Conservation (phyloP, 305 asterid species). For the Plantago lanceolata region DNA sequence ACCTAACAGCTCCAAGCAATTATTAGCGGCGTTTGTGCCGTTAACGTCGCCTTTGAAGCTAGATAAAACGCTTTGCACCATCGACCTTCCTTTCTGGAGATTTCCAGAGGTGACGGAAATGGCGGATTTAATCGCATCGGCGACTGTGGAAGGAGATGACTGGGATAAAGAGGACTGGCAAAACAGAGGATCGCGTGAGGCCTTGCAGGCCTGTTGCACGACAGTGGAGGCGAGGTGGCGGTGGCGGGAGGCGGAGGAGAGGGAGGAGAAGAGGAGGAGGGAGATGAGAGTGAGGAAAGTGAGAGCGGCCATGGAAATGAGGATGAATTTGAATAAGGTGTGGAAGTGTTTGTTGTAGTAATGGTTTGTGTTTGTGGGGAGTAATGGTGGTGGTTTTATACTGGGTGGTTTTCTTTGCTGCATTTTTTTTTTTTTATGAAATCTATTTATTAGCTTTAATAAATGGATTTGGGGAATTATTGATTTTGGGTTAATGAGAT, state of each 20-base stretch:
- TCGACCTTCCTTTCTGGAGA: slow-evolving; percentile 25
- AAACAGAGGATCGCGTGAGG: slow-evolving; percentile 44
- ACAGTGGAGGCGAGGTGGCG: slow-evolving; percentile 10
- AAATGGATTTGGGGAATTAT: neutral
- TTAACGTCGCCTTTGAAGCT: slow-evolving; percentile 32
- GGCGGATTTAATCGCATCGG: slow-evolving; percentile 44
- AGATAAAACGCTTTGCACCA: slow-evolving; percentile 36
- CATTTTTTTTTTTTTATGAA: neutral
- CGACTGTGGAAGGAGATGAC: slow-evolving; percentile 29
- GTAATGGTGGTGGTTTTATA: slow-evolving; percentile 29
- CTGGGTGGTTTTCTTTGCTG: slow-evolving; percentile 32
- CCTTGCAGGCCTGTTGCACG: slow-evolving; percentile 46
- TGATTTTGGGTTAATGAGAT: neutral
- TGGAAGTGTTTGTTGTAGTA: neutral
- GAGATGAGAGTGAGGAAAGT: slow-evolving; percentile 22
- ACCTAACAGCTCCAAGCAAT: slow-evolving; percentile 40
- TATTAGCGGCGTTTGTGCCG: slow-evolving; percentile 35
- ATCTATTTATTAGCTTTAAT: neutral
- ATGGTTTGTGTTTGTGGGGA: slow-evolving; percentile 6
- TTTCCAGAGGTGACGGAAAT: slow-evolving; percentile 33
- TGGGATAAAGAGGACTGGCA: slow-evolving; percentile 34
- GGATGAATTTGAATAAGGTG: slow-evolving; percentile 22
- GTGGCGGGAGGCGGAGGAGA: slow-evolving; percentile 23
- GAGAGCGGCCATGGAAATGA: slow-evolving; percentile 38
- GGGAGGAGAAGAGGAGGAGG: slow-evolving; percentile 26